These are phyloP conservation scores for Rhodomyrtus psidioides DNA, from an alignment of 441 rosid species.

Conservation along the genomic window DNA sequence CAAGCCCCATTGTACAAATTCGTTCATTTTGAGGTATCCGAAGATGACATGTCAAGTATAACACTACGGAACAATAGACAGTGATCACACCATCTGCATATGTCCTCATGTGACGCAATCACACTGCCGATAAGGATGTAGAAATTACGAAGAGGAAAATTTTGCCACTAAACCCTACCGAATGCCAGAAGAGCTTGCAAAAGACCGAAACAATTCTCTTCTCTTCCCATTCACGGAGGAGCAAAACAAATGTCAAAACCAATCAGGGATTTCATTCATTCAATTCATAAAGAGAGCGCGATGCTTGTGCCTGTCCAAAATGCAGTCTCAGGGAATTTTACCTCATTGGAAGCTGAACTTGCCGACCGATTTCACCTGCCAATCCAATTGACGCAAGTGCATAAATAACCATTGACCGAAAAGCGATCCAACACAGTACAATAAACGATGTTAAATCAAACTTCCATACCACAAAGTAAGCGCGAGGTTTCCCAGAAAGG, in stretches of 20 bases:
- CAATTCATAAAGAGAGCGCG: too few relatives aligned
- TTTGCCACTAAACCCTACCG: neutral
- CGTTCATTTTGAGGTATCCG: neutral
- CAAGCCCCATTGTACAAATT: neutral
- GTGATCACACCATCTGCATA: neutral
- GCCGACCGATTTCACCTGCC: too few relatives aligned
- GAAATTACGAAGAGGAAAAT: neutral
- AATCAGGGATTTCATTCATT: neutral
- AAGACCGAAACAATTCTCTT: neutral
- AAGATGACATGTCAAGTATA: neutral
- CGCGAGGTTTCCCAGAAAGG: too few relatives aligned
- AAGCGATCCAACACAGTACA: too few relatives aligned
- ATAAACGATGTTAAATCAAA: too few relatives aligned
- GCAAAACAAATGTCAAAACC: neutral
- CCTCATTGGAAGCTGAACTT: too few relatives aligned
- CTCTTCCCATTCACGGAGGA: neutral
- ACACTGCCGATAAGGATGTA: neutral
- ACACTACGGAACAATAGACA: neutral
- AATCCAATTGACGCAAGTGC: too few relatives aligned
- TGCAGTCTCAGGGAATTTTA: too few relatives aligned
- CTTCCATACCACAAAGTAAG: too few relatives aligned
- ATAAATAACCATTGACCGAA: too few relatives aligned
- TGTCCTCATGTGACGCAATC: neutral
- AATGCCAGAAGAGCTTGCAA: neutral
- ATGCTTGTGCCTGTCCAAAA: too few relatives aligned